These are phyloP conservation scores for Candida railenensis DNA, from an alignment of 805 yeast species.

Conservation along the genomic window DNA sequence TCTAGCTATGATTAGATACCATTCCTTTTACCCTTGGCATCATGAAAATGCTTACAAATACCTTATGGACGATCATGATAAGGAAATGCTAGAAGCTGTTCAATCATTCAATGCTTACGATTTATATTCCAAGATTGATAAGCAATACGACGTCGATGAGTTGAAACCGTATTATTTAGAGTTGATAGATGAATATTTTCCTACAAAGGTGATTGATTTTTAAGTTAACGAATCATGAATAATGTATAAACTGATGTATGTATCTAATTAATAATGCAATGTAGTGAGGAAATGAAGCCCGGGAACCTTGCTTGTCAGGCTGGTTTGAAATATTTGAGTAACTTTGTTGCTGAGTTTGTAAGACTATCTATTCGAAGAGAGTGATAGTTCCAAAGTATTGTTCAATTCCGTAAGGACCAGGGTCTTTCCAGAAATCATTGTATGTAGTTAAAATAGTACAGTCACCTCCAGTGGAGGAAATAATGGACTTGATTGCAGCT, in stretches of 20 bases:
- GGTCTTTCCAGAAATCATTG: slow-evolving; percentile 82
- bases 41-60: slow-evolving; percentile 65
- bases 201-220: slow-evolving; percentile 55
- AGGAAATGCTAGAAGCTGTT: slow-evolving; percentile 60
- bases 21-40: slow-evolving; percentile 77
- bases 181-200: slow-evolving; percentile 67
- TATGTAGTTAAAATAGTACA: slow-evolving; percentile 76
- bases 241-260: background rate
- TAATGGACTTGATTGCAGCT: slow-evolving; percentile 63
- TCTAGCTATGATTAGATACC: slow-evolving; percentile 72
- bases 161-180: slow-evolving; percentile 60
- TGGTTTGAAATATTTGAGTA: too few relatives aligned
- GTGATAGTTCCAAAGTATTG: slow-evolving; percentile 76
- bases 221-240: slow-evolving; percentile 20
- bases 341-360: background rate
- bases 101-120: slow-evolving; percentile 68
- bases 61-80: slow-evolving; percentile 63
- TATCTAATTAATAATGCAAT: background rate
- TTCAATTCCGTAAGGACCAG: slow-evolving; percentile 84
- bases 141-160: slow-evolving; percentile 44
- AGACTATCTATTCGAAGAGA: slow-evolving; percentile 21
- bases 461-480: slow-evolving; percentile 56
- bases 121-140: slow-evolving; percentile 61
- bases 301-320: too few relatives aligned
- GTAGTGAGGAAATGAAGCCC: background rate